Percentiles rank a stretch among this genome's conserved stretches.
Conservation (phyloP, 352 stramenopile genomes). For the Pythium aristosporum region DNA sequence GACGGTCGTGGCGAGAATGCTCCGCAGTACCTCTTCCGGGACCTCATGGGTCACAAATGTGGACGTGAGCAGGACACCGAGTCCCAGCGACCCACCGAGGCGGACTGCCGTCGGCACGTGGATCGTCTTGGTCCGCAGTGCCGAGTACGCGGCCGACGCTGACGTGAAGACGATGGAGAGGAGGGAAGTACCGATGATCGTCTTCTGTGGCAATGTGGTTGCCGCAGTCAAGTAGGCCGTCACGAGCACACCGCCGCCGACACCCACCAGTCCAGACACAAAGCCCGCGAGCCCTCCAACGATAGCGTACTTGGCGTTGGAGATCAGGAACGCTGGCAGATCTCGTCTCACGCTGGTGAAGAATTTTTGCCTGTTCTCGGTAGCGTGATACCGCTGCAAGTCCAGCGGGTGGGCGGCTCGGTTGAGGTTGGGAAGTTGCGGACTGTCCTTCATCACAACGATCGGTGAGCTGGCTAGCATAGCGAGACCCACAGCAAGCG, state of each 20-base stretch:
- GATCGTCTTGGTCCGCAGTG: slow-evolving; percentile 64
- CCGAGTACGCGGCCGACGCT: slow-evolving; percentile 70
- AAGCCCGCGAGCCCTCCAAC: slow-evolving; percentile 71
- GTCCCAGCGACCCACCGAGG: slow-evolving; percentile 59
- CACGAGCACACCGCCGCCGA: slow-evolving; percentile 83
- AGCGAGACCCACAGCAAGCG: slow-evolving; percentile 61
- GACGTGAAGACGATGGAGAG: slow-evolving; percentile 78
- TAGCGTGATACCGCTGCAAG: slow-evolving; percentile 60
- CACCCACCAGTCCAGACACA: slow-evolving; percentile 76
- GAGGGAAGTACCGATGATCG: slow-evolving; percentile 82
- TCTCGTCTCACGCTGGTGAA: slow-evolving; percentile 37
- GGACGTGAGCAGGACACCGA: slow-evolving; percentile 71
- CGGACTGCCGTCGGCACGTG: slow-evolving; percentile 65
- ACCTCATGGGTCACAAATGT: slow-evolving; percentile 81
- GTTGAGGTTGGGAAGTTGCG: slow-evolving; percentile 66
- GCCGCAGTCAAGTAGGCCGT: slow-evolving; percentile 80
- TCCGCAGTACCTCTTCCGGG: slow-evolving; percentile 65
- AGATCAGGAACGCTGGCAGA: slow-evolving; percentile 36
- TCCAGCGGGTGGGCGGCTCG: slow-evolving; percentile 49
- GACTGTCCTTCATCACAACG: slow-evolving; percentile 81
- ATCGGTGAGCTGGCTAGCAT: slow-evolving; percentile 75
- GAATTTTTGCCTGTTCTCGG: slow-evolving; percentile 30
- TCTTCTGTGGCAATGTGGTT: slow-evolving; percentile 74
- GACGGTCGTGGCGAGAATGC: slow-evolving; percentile 65
- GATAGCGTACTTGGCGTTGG: slow-evolving; percentile 72